Base-by-base conservation (phyloP, 163 green algal genomes). In the Scenedesmus sp. region DNA sequence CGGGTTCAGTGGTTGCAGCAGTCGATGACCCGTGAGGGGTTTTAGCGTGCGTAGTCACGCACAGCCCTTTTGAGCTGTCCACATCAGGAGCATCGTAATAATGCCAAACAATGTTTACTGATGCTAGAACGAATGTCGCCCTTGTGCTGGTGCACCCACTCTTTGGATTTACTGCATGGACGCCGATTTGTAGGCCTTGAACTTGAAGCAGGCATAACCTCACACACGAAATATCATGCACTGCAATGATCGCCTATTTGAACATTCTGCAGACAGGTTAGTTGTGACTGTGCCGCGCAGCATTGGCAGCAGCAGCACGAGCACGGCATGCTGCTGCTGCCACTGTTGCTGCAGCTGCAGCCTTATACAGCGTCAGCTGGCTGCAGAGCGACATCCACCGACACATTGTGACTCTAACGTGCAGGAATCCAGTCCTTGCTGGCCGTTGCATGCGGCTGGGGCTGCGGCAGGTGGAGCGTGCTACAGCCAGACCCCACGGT, bases 381-480 rank as follows among this genome's bases (percentile, higher is more conserved):
- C 53, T 30, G 13, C 18, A 65, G 53, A 30, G 4, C 15, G 15
- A 22, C 3, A 42, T 24, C 30, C n/a, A 22, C 3, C 78, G 61
- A 49, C 78, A 1, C 18, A 33, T 65, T 43, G 5, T 51, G 56
- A 30, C 15, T 82, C 12, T 84, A 22, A 84, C 20, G 4, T 51
- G 86, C 88, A 85, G 88, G 88, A 26, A 26, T 92, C 4, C 88
- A 92, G 46, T 89, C 80, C 3, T 56, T 92, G 22, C 37, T 89
- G 2, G 81, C 88, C 4, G 61, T 92, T 22, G 81, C 68, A 26
- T 79, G 56, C 35, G 88, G 88, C 46, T 92, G 88, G 88, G 83
- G n/a, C 44, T 89, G 81, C 61, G 81, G 61, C 0, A 35, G 68
- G 16, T 88, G 80, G 88, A 9, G 83, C 9, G 81, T 88, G 61